Base-by-base conservation (phyloP, 805 yeast species). In the Candida piceae region DNA sequence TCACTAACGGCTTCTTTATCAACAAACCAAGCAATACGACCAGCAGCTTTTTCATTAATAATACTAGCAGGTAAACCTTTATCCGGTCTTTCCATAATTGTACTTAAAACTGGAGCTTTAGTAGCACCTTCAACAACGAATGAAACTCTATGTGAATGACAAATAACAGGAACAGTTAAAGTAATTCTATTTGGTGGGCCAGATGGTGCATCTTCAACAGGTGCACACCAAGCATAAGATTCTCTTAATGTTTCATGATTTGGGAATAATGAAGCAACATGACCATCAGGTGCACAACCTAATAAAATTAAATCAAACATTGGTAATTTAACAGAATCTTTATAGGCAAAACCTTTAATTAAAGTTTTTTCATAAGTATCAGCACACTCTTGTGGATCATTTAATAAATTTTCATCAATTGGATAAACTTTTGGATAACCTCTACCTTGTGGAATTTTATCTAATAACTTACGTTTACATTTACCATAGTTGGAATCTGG, bases 201-300 rank as follows among this genome's bases (percentile, higher is more conserved):
- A 46, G 78, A 72, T 29, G 98, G 97, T 1, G 97, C 95, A 41
- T 87, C 83, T 45, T 77, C 82, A 7, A 90, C 94, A 1, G 97
- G 95, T 18, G 86, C 84, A 45, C 89, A 89, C 97, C 97, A 90
- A 1, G 97, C 97, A 49, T 83, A 73, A 44, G 81, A 76, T 60
- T 90, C 98, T 55, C 97, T 74, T 47, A 90, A 67, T 38, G 84
- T 82, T 49, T 85, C 93, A 54, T 85, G 93, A 57, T 83, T 82
- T 16, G 98, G 98, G 69, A 90, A 90, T 38, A 90, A 72, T n/a
- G 95, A 87, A 35, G 96, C 96, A 55, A 87, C 85, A 61, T 90
- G 98, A 16, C 98, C 98, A 61, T 90, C 98, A 3, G 97, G 97
- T 1, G 98, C 98, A 69, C 97, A 90, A 18, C 98, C 98, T 41